Evolutionary conservation across 495 filamentous ascomycete genomes (phyloP), one percentile per base, ranked within the genome.

Genomic region (Aspergillus ellipticus): DNA sequence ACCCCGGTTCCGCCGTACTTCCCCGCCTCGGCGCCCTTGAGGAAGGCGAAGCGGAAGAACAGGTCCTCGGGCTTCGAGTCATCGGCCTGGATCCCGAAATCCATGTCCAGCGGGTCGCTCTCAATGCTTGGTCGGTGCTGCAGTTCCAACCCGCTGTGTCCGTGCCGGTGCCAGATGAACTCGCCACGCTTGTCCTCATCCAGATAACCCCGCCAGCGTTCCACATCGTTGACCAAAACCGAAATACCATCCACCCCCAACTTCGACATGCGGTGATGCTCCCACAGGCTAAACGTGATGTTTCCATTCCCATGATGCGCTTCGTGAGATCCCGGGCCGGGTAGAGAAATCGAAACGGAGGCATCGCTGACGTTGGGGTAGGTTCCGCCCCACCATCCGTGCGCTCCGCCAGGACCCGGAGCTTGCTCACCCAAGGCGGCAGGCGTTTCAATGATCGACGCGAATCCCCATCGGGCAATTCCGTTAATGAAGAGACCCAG

Each of bases 401-500:
- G 54, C 10, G 59, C 56, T 31, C 69, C 74, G 43, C 63, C 68
- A 0, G 70, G 64, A 6, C 65, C 64, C 0, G 69, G 66, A 3
- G 66, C 64, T 49, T 67, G 57, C 57, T 79, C 76, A 31, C 76
- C 76, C 37, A 97, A 69, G 17, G 83, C 82, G 1, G 71, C 81
- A 1, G 86, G 81, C 0, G 94, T 97, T 71, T 97, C 89, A n/a
- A 97, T 78, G 54, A 97, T 82, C 2, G 86, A 82, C 47, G 92
- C 92, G 61, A 96, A 97, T 11, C 91, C 93, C 93, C 93, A 97
- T 15, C 93, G 79, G 11, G 92, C 92, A 56, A 91, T 82, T 16
- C 93, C 93, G 64, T 97, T 96, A 72, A 95, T 82, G 70, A 96
- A 96, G 0, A 97, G 76, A 13, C 93, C 93, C 6, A 97, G 67